Conservation (phyloP, 2,329 filamentous ascomycete genomes). For the Dendrostoma leiphaemia region DNA sequence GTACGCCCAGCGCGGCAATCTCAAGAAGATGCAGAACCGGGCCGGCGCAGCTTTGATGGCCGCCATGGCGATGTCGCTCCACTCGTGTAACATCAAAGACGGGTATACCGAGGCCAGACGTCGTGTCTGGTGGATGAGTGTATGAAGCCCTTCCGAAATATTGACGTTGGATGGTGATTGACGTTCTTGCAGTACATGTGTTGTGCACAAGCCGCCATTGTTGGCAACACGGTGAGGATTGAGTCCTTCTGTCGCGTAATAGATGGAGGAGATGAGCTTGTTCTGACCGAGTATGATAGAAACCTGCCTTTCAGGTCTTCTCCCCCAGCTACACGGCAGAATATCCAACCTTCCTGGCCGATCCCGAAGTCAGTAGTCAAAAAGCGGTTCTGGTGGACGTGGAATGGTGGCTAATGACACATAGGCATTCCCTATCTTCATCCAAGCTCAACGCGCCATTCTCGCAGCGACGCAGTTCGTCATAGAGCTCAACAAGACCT, state of each 20-base stretch:
- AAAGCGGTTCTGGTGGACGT: too few relatives aligned
- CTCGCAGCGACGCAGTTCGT: slow-evolving; percentile 46
- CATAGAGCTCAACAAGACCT: slow-evolving; percentile 42
- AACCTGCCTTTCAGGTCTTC: slow-evolving; percentile 41
- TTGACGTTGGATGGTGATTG: background rate
- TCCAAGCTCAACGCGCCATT: slow-evolving; percentile 47
- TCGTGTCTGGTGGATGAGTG: slow-evolving; percentile 53
- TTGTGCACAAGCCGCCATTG: slow-evolving; percentile 49
- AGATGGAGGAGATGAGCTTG: too few relatives aligned
- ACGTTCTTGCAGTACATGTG: slow-evolving; percentile 39
- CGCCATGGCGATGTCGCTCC: slow-evolving; percentile 44
- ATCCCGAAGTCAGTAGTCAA: slow-evolving; percentile 36
- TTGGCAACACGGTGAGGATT: slow-evolving; percentile 45
- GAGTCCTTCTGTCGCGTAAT: too few relatives aligned
- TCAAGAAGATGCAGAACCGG: slow-evolving; percentile 49
- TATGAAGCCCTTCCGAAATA: slow-evolving; percentile 21
- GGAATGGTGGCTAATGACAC: too few relatives aligned
- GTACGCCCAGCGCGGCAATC: slow-evolving; percentile 51
- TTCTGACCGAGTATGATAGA: slow-evolving; percentile 26
- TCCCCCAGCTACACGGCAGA: slow-evolving; percentile 43
- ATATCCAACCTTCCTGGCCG: slow-evolving; percentile 38
- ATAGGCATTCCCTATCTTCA: slow-evolving; percentile 41
- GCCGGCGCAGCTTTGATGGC: slow-evolving; percentile 45
- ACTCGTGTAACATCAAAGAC: slow-evolving; percentile 37
- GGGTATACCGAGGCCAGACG: slow-evolving; percentile 43